phyloP scores from a whole-genome alignment of 176 grass and related monocot species.

The Ananas comosus region DNA sequence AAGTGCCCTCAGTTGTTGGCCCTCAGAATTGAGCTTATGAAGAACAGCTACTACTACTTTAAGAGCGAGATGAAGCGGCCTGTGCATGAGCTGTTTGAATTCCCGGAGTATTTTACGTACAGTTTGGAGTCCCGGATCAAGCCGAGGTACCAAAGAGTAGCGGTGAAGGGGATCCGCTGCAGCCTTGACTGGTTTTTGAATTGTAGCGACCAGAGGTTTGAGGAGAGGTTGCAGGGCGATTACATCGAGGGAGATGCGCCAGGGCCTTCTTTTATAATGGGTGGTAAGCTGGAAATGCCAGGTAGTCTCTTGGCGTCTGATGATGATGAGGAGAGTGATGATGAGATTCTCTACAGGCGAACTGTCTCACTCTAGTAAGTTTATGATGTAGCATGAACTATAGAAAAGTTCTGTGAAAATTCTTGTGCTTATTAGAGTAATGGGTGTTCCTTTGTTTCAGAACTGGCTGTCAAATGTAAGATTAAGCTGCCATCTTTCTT shows the following conservation, averaged over 20 bases:
- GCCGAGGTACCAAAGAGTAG: slow-evolving; percentile 59
- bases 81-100: slow-evolving; percentile 58
- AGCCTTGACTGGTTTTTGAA: slow-evolving; percentile 91
- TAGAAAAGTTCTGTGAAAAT: not conserved
- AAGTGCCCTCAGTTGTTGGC: slow-evolving; percentile 68
- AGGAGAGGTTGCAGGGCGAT: slow-evolving; percentile 76
- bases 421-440: not conserved
- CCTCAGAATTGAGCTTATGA: slow-evolving; percentile 61
- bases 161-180: slow-evolving; percentile 58
- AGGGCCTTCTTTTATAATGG: slow-evolving; percentile 79
- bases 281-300: slow-evolving; percentile 85
- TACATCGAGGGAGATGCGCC: slow-evolving; percentile 69
- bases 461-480: not conserved
- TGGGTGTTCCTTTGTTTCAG: not conserved
- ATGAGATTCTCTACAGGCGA: slow-evolving; percentile 82
- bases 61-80: slow-evolving; percentile 84
- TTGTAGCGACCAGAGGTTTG: slow-evolving; percentile 85
- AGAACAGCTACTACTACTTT: slow-evolving; percentile 84
- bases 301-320: slow-evolving; percentile 47
- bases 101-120: slow-evolving; percentile 91
- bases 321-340: slow-evolving; percentile 65
- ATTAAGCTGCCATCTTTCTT: not conserved
- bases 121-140: slow-evolving; percentile 94
- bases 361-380: slow-evolving; percentile 81
- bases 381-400: not conserved